phyloP scores from a whole-genome alignment of 768 basidiomycete species.

The Xerocomellus chrysenteron region DNA sequence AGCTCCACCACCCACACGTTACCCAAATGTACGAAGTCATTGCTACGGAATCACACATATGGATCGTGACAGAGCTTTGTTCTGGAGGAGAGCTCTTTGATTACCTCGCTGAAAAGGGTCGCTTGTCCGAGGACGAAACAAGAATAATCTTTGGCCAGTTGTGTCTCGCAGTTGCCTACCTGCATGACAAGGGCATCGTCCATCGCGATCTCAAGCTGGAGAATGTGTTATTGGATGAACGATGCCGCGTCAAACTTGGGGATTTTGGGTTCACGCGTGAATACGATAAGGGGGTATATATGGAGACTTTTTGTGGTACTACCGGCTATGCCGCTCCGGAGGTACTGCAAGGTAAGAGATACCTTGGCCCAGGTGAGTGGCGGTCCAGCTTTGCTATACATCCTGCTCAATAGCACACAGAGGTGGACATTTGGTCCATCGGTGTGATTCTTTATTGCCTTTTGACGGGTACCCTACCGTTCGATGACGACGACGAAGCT shows the following conservation, averaged over 20 bases:
- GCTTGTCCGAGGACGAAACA: slow-evolving; percentile 81
- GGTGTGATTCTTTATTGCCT: slow-evolving; percentile 90
- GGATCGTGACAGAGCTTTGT: slow-evolving; percentile 97
- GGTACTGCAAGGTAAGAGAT: slow-evolving; percentile 85
- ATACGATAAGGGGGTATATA: slow-evolving; percentile 70
- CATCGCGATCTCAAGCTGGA: slow-evolving; percentile 97
- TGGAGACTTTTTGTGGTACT: slow-evolving; percentile 96
- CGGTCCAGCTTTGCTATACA: background rate
- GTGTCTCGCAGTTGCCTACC: slow-evolving; percentile 88
- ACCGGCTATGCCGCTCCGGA: slow-evolving; percentile 93
- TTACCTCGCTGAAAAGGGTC: slow-evolving; percentile 93
- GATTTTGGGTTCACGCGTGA: slow-evolving; percentile 96
- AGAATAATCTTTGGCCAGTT: slow-evolving; percentile 93
- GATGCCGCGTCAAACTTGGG: slow-evolving; percentile 87
- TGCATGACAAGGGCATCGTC: slow-evolving; percentile 91
- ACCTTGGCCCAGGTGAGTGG: slow-evolving; percentile 79
- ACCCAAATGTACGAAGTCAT: slow-evolving; percentile 97
- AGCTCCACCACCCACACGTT: slow-evolving; percentile 92
- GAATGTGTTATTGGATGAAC: slow-evolving; percentile 90
- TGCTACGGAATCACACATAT: slow-evolving; percentile 92
- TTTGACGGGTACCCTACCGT: slow-evolving; percentile 85
- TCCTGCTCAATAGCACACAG: slow-evolving; percentile 39
- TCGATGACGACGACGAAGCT: slow-evolving; percentile 85
- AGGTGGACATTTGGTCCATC: slow-evolving; percentile 95
- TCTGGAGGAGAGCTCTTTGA: slow-evolving; percentile 97